A percentile compares a stretch with the other conserved stretches of the same genome.
These are phyloP conservation scores for Heritiera littoralis DNA, from an alignment of 345 rosid species.

Conservation along the genomic window DNA sequence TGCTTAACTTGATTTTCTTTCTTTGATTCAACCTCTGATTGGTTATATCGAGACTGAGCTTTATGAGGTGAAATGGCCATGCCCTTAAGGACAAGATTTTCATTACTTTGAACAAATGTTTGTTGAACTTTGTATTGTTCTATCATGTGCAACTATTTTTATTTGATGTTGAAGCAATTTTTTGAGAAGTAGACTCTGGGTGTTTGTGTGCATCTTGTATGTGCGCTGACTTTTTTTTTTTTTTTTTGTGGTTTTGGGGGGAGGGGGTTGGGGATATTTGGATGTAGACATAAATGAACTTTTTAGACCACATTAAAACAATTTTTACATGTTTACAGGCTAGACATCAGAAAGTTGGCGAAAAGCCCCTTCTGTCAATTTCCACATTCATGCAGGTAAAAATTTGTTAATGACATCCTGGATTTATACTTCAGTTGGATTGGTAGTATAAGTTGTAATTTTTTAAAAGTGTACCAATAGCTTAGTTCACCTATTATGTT, in stretches of 20 bases:
- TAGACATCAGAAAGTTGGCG: constrained; percentile 84
- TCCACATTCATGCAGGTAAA: constrained; percentile 80
- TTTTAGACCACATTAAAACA: not conserved
- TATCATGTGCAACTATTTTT: not conserved
- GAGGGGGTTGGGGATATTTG: not conserved
- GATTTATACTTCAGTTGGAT: not conserved
- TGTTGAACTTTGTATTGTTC: not conserved
- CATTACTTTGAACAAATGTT: not conserved
- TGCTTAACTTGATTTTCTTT: constrained; percentile 6
- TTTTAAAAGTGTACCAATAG: not conserved
- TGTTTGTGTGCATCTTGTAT: not conserved
- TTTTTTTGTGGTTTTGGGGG: not conserved
- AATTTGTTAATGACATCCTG: not conserved
- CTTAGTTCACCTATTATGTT: not conserved
- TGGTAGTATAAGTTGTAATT: not conserved
- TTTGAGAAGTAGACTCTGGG: not conserved
- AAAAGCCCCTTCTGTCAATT: constrained; percentile 84
- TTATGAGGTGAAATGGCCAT: not conserved
- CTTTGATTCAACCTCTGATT: not conserved
- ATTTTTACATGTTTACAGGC: constrained; percentile 47
- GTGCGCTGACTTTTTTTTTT: not conserved
- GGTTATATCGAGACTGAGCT: not conserved
- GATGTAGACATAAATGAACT: not conserved
- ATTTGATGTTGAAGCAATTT: not conserved
- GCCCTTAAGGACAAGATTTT: not conserved